Conservation (phyloP, 73 alveolate species). For the Paramecium sexaurelia region DNA sequence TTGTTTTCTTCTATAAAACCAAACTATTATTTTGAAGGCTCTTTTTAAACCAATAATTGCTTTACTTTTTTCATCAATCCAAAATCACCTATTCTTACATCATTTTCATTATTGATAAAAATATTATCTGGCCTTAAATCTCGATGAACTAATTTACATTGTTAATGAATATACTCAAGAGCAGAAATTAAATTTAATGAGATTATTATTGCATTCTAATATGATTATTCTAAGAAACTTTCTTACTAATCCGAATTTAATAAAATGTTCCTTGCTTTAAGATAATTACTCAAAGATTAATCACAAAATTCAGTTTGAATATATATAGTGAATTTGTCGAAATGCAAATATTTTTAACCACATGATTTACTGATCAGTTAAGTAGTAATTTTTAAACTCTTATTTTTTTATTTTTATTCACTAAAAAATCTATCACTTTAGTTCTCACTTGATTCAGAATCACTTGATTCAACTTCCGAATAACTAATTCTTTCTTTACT, state of each 20-base stretch:
- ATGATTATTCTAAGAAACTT: background rate
- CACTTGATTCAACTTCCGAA: conserved; percentile 29
- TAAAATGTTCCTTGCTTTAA: background rate
- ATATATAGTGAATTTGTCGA: background rate
- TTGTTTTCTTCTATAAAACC: background rate
- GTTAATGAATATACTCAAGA: conserved; percentile 2
- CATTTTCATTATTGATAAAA: conserved; percentile 5
- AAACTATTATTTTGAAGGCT: background rate
- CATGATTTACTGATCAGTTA: background rate
- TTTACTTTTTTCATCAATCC: conserved; percentile 16
- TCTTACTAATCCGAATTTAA: background rate
- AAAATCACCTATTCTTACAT: conserved; percentile 15
- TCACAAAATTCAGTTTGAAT: conserved; percentile 4
- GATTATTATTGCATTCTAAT: background rate
- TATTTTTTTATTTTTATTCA: background rate
- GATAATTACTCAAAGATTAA: background rate
- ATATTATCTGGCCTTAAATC: conserved; percentile 30
- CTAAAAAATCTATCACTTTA: background rate
- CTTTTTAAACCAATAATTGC: background rate
- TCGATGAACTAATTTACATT: conserved; percentile 34
- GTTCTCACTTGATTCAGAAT: background rate
- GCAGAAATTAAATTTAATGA: background rate
- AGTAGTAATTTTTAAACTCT: background rate
- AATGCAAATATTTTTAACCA: background rate
- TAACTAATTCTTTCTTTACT: background rate